Base-by-base conservation (phyloP, 441 rosid genomes). In the Aleurites moluccanus region DNA sequence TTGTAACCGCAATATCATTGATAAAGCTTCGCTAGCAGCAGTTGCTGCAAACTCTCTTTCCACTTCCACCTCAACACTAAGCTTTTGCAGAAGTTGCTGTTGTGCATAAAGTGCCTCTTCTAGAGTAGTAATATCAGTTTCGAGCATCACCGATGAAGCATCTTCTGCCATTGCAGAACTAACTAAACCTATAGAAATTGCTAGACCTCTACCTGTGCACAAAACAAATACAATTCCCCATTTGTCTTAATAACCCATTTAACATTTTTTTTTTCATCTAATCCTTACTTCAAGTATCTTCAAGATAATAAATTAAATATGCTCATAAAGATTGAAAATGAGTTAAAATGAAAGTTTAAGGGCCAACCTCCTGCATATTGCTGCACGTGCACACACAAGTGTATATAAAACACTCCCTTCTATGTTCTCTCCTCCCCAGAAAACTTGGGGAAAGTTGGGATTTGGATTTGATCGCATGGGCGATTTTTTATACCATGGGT, bases 1-100 rank as follows among this genome's bases (percentile, higher is more conserved):
- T 67, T 95, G 99, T 78, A 95, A 78, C 3, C 97, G 89, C 14
- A 93, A 76, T 23, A 95, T 95, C 99, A 93, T 93, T 0, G 99
- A 88, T 42, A 95, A 80, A 20, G 99, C 95, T 62, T 95, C 98
- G 38, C 87, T 88, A 2, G 96, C 88, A 3, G 98, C 98, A 0
- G 91, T 80, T 1, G 95, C 78, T 4, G 98, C 82, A 9, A 98
- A 88, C 79, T 95, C 99, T 18, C 97, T 86, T 82, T 95, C 98
- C 30, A 80, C 89, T 77, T 95, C 99, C 63, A 95, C 78, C 47
- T 95, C 99, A 0, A 63, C 44, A 56, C 83, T 83, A 56, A 93
- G 91, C 75, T 85, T 83, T 57, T 87, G 98, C 71, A 95, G 87
- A 77, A 95, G 95, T 66, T 86, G 92, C 35, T 90, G 96, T 53